Conservation (phyloP, 441 rosid genomes). For the Biscutella laevigata region DNA sequence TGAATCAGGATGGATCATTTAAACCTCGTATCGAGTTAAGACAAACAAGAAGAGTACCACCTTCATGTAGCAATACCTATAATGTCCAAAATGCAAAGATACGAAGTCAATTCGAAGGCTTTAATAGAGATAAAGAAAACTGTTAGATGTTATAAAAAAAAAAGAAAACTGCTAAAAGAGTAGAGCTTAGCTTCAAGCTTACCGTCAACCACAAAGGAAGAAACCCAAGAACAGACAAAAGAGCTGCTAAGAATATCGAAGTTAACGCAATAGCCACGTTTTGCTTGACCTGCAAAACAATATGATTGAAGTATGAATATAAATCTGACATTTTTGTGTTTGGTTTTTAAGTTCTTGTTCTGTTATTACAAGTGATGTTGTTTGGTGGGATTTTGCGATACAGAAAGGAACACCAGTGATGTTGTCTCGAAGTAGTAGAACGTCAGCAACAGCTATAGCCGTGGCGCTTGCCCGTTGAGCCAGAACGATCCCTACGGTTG, state of each 20-base stretch:
- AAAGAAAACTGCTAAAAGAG: too few relatives aligned
- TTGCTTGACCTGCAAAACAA: conserved; percentile 87
- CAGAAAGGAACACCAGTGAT: conserved; percentile 79
- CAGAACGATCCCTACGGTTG: conserved; percentile 88
- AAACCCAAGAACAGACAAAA: conserved; percentile 69
- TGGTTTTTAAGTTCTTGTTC: too few relatives aligned
- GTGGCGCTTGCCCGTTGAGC: conserved; percentile 97
- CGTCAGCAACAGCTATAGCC: conserved; percentile 79
- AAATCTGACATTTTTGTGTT: too few relatives aligned
- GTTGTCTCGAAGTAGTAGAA: conserved; percentile 59
- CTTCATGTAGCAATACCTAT: conserved; percentile 6
- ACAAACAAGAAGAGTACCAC: neutral
- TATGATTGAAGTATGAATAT: too few relatives aligned
- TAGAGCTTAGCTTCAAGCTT: too few relatives aligned
- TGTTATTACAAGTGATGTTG: conserved; percentile 70
- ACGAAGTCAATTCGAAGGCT: too few relatives aligned
- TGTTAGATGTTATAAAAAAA: too few relatives aligned
- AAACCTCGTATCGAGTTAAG: neutral
- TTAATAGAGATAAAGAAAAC: too few relatives aligned
- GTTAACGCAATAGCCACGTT: conserved; percentile 71
- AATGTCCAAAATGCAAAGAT: neutral
- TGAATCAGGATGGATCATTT: neutral
- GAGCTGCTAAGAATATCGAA: conserved; percentile 64
- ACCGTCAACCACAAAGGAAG: conserved; percentile 90
- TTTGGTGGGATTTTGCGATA: conserved; percentile 74